Evolutionary conservation across 331 rosid species (phyloP).

Genomic region (Erythrophleum ivorense): DNA sequence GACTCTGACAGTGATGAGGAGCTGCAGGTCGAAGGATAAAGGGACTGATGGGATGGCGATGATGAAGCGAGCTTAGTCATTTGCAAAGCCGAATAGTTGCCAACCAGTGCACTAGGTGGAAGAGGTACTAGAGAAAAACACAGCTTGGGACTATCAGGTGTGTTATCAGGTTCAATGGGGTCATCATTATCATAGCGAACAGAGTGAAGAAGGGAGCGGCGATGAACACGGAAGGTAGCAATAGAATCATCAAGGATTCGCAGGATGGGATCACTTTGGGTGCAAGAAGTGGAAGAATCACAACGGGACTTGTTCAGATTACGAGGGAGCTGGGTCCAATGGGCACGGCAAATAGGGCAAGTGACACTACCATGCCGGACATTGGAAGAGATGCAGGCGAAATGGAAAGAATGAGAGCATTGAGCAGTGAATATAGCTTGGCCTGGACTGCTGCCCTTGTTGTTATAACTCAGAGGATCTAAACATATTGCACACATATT

Average conservation of each 20-base stretch:
- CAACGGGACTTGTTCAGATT: conserved; percentile 61
- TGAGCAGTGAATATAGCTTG: conserved; percentile 97
- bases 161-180: conserved; percentile 73
- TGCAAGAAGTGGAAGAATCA: conserved; percentile 53
- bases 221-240: conserved; percentile 88
- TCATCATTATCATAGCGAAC: conserved; percentile 89
- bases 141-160: conserved; percentile 62
- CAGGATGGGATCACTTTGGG: conserved; percentile 77
- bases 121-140: conserved; percentile 63
- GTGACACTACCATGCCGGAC: conserved; percentile 96
- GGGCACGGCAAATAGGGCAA: conserved; percentile 95
- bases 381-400: conserved; percentile 92
- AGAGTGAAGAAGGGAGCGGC: conserved; percentile 77
- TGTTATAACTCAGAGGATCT: conserved; percentile 79
- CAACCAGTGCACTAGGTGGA: conserved; percentile 52
- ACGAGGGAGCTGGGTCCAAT: conserved; percentile 96
- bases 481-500: conserved; percentile 86
- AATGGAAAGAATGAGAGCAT: conserved; percentile 95
- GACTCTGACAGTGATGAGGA: conserved; percentile 62
- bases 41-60: conserved; percentile 53
- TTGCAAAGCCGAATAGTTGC: conserved; percentile 61
- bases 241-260: conserved; percentile 91
- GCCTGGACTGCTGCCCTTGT: conserved; percentile 75
- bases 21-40: conserved; percentile 50
- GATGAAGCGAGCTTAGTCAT: conserved; percentile 46